Conservation (phyloP, 2,329 filamentous ascomycete species). For the Ustulina deusta region DNA sequence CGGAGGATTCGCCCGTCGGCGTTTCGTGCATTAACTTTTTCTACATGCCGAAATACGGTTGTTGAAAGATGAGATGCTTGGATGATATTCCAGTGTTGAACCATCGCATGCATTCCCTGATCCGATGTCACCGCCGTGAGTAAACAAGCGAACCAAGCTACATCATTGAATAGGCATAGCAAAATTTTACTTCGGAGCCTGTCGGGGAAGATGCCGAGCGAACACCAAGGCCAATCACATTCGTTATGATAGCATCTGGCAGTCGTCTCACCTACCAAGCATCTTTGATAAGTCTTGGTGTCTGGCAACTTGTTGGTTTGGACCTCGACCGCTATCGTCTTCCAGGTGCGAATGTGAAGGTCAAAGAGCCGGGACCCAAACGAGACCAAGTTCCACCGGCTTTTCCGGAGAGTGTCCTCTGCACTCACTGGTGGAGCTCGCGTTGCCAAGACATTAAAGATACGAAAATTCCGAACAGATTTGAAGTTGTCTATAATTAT, state of each 20-base stretch:
- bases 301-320: not conserved
- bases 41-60: slow-evolving; percentile 12
- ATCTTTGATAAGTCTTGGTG: not conserved
- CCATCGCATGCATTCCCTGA: not conserved
- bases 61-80: not conserved
- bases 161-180: not conserved
- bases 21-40: not conserved
- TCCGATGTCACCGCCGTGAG: not conserved
- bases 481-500: not conserved
- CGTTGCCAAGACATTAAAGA: not conserved
- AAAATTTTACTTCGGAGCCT: slow-evolving; percentile 5
- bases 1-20: slow-evolving; percentile 4
- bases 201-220: slow-evolving; percentile 26
- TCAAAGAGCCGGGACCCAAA: not conserved
- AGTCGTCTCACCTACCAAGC: no score
- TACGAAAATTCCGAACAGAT: not conserved
- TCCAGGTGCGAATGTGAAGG: not conserved
- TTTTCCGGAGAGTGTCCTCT: no score
- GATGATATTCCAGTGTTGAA: not conserved
- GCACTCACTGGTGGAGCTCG: not conserved
- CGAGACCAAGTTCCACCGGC: no score
- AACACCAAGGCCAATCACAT: slow-evolving; percentile 3
- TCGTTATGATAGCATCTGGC: not conserved
- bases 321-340: not conserved
- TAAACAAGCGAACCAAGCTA: slow-evolving; percentile 1